These are phyloP conservation scores for Chaetomium fimeti DNA, from an alignment of 495 filamentous ascomycete genomes.

Conservation along the genomic window DNA sequence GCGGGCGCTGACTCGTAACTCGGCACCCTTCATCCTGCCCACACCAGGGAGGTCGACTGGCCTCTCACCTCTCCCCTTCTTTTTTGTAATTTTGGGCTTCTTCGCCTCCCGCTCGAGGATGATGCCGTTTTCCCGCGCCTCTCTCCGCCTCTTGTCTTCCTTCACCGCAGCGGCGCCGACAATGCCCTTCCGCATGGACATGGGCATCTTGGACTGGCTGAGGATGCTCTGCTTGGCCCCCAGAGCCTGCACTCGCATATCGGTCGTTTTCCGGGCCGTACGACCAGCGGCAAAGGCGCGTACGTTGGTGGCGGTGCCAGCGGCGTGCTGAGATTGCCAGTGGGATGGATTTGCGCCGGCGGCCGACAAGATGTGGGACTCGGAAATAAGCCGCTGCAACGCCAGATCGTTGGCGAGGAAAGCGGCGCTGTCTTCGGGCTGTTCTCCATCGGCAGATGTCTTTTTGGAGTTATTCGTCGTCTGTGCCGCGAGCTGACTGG, in stretches of 20 bases:
- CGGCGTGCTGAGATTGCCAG: conserved; percentile 32
- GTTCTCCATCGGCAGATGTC: conserved; percentile 36
- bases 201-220: conserved; percentile 78
- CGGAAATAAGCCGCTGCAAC: conserved; percentile 80
- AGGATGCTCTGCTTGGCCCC: conserved; percentile 74
- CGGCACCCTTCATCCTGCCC: conserved; percentile 76
- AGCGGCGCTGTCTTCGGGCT: conserved; percentile 51
- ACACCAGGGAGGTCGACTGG: conserved; percentile 72
- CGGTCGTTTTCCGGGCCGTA: conserved; percentile 67
- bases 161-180: conserved; percentile 57
- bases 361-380: conserved; percentile 86
- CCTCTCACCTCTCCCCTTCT: conserved; percentile 51
- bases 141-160: conserved; percentile 68
- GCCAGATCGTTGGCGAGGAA: conserved; percentile 86
- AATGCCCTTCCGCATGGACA: conserved; percentile 77
- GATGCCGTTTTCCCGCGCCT: conserved; percentile 87
- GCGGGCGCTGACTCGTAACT: conserved; percentile 71
- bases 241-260: conserved; percentile 75
- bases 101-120: conserved; percentile 68
- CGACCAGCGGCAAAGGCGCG: conserved; percentile 42
- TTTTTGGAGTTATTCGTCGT: conserved; percentile 36
- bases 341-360: conserved; percentile 54
- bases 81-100: conserved; percentile 41
- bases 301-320: conserved; percentile 27
- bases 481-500: conserved; percentile 28